Conservation (phyloP, 345 rosid species). For the Rhodomyrtus tomentosa region DNA sequence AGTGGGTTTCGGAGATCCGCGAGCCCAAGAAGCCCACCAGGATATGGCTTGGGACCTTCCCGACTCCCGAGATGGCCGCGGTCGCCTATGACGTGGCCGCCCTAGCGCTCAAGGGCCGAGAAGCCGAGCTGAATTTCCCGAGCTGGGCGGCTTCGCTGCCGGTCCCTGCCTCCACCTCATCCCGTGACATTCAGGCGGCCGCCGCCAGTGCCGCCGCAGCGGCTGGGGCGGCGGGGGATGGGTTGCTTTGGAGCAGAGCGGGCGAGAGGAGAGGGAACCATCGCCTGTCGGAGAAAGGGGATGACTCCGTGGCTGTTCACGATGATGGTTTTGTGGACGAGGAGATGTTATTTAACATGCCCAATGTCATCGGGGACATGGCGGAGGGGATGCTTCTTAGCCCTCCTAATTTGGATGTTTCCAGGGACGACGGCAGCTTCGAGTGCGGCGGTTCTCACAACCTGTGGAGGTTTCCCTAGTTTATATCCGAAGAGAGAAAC, state of each 20-base stretch:
- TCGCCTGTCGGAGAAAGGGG: neutral
- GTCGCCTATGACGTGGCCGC: slow-evolving; percentile 14
- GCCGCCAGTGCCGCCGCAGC: slow-evolving; percentile 12
- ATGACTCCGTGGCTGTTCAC: neutral
- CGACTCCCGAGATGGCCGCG: slow-evolving; percentile 16
- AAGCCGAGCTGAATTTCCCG: slow-evolving; percentile 14
- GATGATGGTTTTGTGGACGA: slow-evolving; percentile 45
- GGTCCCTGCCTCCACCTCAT: slow-evolving; percentile 1
- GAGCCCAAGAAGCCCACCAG: slow-evolving; percentile 9
- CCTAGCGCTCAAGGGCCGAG: slow-evolving; percentile 5
- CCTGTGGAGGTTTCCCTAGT: slow-evolving; percentile 7
- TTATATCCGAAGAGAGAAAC: neutral
- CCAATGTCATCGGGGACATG: slow-evolving; percentile 69
- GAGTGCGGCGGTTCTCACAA: neutral
- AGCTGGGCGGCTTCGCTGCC: slow-evolving; percentile 3
- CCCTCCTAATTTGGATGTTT: slow-evolving; percentile 50
- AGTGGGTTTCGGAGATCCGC: slow-evolving; percentile 14
- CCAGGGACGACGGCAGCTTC: neutral
- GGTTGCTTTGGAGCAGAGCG: neutral
- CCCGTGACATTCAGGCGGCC: slow-evolving; percentile 6
- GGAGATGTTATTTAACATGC: slow-evolving; percentile 86
- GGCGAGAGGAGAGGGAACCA: neutral
- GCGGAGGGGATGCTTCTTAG: slow-evolving; percentile 98
- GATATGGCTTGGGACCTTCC: slow-evolving; percentile 19
- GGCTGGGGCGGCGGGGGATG: slow-evolving; percentile 6